Conservation (phyloP, 768 basidiomycete genomes). For the Podaxis sp. region DNA sequence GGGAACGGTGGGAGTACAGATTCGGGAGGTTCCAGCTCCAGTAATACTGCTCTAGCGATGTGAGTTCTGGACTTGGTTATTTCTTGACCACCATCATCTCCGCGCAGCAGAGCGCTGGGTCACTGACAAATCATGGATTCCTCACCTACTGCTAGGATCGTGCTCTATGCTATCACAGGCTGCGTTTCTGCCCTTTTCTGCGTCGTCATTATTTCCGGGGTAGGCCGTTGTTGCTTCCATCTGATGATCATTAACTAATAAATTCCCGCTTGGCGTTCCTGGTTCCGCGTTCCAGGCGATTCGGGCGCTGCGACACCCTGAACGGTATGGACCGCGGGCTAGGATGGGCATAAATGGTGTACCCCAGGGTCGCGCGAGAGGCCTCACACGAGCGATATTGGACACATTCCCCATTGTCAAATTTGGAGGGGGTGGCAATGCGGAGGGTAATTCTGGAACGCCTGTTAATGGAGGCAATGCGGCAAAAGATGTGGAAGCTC, state of each 20-base stretch:
- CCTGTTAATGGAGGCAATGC: not conserved
- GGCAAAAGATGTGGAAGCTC: constrained; percentile 29
- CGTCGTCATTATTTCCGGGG: constrained; percentile 82
- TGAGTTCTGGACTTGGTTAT: constrained; percentile 29
- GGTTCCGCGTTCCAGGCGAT: constrained; percentile 51
- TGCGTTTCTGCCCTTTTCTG: constrained; percentile 85
- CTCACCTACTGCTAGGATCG: constrained; percentile 50
- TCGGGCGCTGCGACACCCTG: constrained; percentile 82
- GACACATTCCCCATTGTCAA: constrained; percentile 96
- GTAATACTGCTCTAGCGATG: constrained; percentile 77
- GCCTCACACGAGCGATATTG: constrained; percentile 87
- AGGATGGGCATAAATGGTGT: constrained; percentile 38
- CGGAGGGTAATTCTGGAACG: not conserved
- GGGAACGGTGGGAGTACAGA: constrained; percentile 23
- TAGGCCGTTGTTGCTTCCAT: constrained; percentile 34
- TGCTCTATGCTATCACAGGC: constrained; percentile 86
- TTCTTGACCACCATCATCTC: constrained; percentile 1
- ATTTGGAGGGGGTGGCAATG: constrained; percentile 46
- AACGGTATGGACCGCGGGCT: constrained; percentile 82
- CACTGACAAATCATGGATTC: not conserved
- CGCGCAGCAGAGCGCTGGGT: not conserved
- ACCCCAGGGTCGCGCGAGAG: constrained; percentile 70
- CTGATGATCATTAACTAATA: constrained; percentile 1
- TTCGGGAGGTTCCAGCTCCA: constrained; percentile 19
- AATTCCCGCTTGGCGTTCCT: constrained; percentile 10